A percentile compares a stretch with the other conserved stretches of the same genome.
These are phyloP conservation scores for Trichoderma endophyticum DNA, from an alignment of 2,329 filamentous ascomycete genomes.

Conservation along the genomic window DNA sequence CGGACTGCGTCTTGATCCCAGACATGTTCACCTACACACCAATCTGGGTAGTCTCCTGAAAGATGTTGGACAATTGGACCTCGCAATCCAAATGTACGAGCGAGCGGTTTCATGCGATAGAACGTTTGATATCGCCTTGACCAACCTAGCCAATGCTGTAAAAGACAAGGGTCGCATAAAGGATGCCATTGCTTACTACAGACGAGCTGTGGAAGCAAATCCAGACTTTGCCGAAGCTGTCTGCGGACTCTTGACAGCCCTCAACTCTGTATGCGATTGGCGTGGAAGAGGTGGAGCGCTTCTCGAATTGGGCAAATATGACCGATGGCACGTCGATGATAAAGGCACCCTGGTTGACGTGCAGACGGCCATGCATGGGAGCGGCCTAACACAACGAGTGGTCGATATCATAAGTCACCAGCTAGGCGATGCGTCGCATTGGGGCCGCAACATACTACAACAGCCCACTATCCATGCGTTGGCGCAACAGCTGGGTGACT, in stretches of 20 bases:
- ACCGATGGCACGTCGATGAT: conserved; percentile 91
- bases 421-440: conserved; percentile 77
- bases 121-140: conserved; percentile 95
- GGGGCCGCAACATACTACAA: conserved; percentile 73
- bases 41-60: conserved; percentile 94
- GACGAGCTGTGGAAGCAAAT: conserved; percentile 83
- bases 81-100: conserved; percentile 96
- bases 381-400: conserved; percentile 86
- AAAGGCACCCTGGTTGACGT: conserved; percentile 79
- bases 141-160: conserved; percentile 94
- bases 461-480: conserved; percentile 52
- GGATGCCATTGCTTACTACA: conserved; percentile 91
- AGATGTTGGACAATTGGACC: conserved; percentile 87
- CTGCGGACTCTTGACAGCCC: conserved; percentile 87
- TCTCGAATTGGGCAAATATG: conserved; percentile 67
- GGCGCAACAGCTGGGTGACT: conserved; percentile 42
- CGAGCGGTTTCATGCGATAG: conserved; percentile 86
- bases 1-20: conserved; percentile 77
- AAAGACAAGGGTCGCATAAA: conserved; percentile 92
- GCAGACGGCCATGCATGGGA: conserved; percentile 54
- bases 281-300: conserved; percentile 81
- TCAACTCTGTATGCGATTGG: conserved; percentile 98
- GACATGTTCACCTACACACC: conserved; percentile 94
- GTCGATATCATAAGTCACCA: conserved; percentile 89
- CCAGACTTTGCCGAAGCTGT: conserved; percentile 96